These are phyloP conservation scores for Penicillium verrucosum DNA, from an alignment of 2,329 filamentous ascomycete genomes.

Conservation along the genomic window DNA sequence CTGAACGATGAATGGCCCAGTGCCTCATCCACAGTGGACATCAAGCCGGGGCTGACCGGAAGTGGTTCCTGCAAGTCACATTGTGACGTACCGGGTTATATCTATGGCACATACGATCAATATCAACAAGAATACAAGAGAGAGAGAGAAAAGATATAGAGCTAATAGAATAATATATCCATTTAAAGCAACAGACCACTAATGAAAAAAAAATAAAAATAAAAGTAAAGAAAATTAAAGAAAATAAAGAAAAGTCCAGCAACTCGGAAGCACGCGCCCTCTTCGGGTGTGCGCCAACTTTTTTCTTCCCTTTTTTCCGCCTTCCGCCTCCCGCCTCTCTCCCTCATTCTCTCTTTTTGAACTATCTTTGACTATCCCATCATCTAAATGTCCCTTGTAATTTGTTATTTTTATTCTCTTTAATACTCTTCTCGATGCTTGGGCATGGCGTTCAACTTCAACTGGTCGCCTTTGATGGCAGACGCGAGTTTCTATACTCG, in stretches of 20 bases:
- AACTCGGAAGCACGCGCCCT: not conserved
- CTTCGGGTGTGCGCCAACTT: too few species aligned
- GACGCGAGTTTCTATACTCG: slow-evolving; percentile 88
- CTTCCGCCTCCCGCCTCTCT: slow-evolving; percentile 4
- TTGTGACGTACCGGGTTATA: slow-evolving; percentile 6
- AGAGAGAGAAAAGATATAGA: not conserved
- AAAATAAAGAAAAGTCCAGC: not conserved
- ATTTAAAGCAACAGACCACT: not conserved
- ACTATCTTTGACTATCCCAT: not conserved
- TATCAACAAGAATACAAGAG: not conserved
- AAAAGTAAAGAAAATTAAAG: not conserved
- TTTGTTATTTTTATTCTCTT: not conserved
- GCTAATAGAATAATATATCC: not conserved
- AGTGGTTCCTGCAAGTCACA: slow-evolving; percentile 8
- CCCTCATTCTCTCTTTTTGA: not conserved
- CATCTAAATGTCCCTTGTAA: slow-evolving; percentile 3
- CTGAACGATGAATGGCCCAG: slow-evolving; percentile 1
- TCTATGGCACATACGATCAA: not conserved
- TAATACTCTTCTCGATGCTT: slow-evolving; percentile 27
- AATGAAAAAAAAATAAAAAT: not conserved
- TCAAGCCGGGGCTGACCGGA: slow-evolving; percentile 12
- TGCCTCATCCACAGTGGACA: slow-evolving; percentile 5
- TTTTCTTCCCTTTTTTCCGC: slow-evolving; percentile 3
- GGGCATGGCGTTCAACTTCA: slow-evolving; percentile 99
- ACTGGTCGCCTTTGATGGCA: slow-evolving; percentile 98